Conservation (phyloP, 495 filamentous ascomycete species). For the Choiromyces venosus region DNA sequence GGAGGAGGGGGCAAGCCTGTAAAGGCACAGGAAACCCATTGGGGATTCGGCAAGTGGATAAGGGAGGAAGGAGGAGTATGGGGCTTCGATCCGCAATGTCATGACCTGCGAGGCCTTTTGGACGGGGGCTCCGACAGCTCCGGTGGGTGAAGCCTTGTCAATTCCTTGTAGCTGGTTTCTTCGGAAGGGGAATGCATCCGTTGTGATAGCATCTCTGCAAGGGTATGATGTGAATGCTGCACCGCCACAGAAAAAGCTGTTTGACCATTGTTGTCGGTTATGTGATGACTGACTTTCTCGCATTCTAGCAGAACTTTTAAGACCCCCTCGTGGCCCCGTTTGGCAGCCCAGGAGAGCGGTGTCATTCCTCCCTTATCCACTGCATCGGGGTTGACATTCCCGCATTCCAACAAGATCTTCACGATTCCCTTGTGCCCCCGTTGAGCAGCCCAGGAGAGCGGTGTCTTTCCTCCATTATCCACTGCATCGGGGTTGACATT, state of each 20-base stretch:
- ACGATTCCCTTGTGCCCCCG: constrained; percentile 15
- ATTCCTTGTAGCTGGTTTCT: too few relatives aligned
- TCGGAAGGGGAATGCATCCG: too few relatives aligned
- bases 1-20: too few relatives aligned
- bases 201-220: neutral
- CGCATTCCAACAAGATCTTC: constrained; percentile 17
- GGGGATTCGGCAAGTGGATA: too few relatives aligned
- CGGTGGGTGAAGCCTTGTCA: too few relatives aligned
- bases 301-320: constrained; percentile 19
- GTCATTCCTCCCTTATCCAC: constrained; percentile 18
- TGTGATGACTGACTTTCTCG: constrained; percentile 18
- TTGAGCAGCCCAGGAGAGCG: constrained; percentile 23
- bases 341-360: constrained; percentile 29
- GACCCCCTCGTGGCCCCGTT: constrained; percentile 25
- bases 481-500: constrained; percentile 20
- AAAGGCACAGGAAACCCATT: too few relatives aligned
- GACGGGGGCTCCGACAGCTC: too few relatives aligned
- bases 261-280: constrained; percentile 14
- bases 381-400: constrained; percentile 18
- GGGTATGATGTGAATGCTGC: too few relatives aligned
- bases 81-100: too few relatives aligned
- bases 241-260: constrained; percentile 33
- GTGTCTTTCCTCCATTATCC: constrained; percentile 17
- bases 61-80: too few relatives aligned
- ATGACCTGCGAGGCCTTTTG: too few relatives aligned